phyloP scores from a whole-genome alignment of 192 early-diverging fungal genomes.

The Linnemannia elongata region DNA sequence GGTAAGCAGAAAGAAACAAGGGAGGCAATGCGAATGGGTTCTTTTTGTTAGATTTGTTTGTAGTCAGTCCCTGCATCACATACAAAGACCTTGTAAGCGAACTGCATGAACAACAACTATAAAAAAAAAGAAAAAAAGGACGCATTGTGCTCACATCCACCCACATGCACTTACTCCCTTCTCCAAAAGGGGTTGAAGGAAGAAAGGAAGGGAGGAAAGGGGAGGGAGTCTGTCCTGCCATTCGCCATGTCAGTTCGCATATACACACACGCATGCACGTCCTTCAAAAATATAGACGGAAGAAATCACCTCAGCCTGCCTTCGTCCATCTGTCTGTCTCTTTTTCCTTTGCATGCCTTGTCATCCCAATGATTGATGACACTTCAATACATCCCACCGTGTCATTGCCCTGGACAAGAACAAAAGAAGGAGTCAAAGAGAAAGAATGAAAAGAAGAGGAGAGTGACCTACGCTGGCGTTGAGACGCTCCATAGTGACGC shows the following conservation, averaged over 20 bases:
- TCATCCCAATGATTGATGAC: background rate
- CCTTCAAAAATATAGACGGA: background rate
- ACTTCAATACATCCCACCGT: background rate
- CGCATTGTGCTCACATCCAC: background rate
- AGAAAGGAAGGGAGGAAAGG: background rate
- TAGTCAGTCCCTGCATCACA: background rate
- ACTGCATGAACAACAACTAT: background rate
- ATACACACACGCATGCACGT: background rate
- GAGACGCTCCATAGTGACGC: constrained; percentile 48
- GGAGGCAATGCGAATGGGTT: background rate
- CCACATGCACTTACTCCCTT: no score
- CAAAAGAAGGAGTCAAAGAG: background rate
- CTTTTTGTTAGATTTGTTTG: background rate
- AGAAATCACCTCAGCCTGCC: background rate
- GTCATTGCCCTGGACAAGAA: no score
- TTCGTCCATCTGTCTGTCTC: background rate
- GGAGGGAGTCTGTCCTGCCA: background rate
- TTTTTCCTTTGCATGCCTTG: background rate
- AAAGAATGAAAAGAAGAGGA: background rate
- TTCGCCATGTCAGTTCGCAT: background rate
- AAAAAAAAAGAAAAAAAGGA: background rate
- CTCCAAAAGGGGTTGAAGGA: background rate
- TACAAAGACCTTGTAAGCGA: background rate
- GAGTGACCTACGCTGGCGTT: constrained; percentile 44
- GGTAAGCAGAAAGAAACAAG: background rate